Evolutionary conservation across 345 rosid species (phyloP), one percentile per base, ranked within the genome.

Genomic region (Rhodamnia rubescens): DNA sequence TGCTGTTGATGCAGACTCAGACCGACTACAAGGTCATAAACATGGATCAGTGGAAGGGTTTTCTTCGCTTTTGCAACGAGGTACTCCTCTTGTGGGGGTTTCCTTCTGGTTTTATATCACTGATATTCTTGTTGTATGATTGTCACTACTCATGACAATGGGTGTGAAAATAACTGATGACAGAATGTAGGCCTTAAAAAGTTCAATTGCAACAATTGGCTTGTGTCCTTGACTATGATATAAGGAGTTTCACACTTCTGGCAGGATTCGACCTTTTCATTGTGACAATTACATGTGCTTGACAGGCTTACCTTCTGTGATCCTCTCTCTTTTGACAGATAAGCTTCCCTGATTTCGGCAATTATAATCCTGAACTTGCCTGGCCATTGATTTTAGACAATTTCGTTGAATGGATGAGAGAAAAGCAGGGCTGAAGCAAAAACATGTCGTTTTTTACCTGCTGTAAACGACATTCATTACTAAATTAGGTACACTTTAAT

Each of bases 311-410:
- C 15, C 26, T 82, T 49, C 22, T 50, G 22, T 82, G 84, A 54
- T 52, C 16, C 57, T 82, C 42, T 88, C 10, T 86, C 13, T 69
- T 86, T 85, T 54, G 85, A 87, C 97, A 97, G 99, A 97, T 96
- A 88, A 93, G 94, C 89, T 96, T 97, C 93, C 99, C 99, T 5
- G 99, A 94, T 42, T 87, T 95, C 83, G 69, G 85, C 69, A 91
- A 95, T 86, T 97, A 97, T 52, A 92, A 97, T 90, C 98, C 98
- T 47, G 92, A 92, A 87, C 99, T 96, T 32, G 99, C 99, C 24
- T 97, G 99, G 99, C 99, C 99, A 10, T 89, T 97, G 94, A 84
- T 97, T 88, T 93, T 97, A 89, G 99, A 97, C 92, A 97, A 96
- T 90, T 97, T 97, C 91, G 99, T 97, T 83, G 99, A 96, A 86